These are phyloP conservation scores for Starmerella ratchasimensis DNA, from an alignment of 805 yeast genomes.

Conservation along the genomic window DNA sequence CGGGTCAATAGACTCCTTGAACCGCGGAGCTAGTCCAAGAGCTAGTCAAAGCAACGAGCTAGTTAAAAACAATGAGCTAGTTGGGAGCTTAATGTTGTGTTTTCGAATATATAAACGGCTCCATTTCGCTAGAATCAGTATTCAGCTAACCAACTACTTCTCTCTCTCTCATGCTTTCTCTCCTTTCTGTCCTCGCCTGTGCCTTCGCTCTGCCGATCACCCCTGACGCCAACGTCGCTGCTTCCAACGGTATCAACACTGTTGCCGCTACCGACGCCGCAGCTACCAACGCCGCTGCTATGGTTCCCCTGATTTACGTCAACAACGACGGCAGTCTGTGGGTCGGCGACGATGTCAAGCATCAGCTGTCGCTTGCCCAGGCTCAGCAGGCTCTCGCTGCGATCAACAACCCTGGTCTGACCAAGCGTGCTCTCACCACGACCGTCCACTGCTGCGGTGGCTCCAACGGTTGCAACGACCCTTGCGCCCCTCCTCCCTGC, in stretches of 20 bases:
- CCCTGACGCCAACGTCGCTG: neutral
- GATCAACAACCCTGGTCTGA: neutral
- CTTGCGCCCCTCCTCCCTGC: constrained; percentile 2
- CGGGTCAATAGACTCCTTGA: no score
- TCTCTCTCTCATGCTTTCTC: no score
- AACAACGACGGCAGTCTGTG: constrained; percentile 13
- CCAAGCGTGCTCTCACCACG: neutral
- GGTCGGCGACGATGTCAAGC: constrained; percentile 6
- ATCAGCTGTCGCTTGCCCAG: constrained; percentile 3
- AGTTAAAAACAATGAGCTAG: no score
- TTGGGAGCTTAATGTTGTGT: no score
- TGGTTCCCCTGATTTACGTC: constrained; percentile 10
- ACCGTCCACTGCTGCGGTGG: constrained; percentile 7
- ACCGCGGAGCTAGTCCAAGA: no score
- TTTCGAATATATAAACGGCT: no score
- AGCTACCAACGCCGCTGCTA: neutral
- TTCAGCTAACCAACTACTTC: no score
- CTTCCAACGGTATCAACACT: no score
- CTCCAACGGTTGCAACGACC: constrained; percentile 4
- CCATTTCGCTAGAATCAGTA: no score
- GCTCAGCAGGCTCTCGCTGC: constrained; percentile 2
- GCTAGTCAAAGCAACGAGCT: no score
- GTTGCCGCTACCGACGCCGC: no score
- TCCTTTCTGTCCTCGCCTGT: constrained; percentile 8
- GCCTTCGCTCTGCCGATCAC: constrained; percentile 14